Conservation (phyloP, 331 rosid genomes). For the Rhamnella rubrinervis region DNA sequence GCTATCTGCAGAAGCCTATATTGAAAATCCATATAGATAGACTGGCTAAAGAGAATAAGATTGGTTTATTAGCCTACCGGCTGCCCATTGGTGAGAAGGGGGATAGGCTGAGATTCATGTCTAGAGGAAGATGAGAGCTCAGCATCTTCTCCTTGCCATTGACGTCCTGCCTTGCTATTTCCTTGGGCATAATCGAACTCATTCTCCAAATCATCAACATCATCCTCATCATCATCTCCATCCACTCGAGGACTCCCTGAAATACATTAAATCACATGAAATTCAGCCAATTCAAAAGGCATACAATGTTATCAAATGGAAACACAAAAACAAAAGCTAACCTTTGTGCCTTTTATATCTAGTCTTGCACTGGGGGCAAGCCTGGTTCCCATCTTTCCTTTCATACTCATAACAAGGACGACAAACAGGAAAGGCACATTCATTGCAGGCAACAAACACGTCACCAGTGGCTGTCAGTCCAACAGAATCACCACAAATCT, state of each 20-base stretch:
- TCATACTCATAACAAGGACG: slow-evolving; percentile 94
- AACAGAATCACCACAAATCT: slow-evolving; percentile 87
- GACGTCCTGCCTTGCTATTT: slow-evolving; percentile 52
- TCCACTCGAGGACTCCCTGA: slow-evolving; percentile 95
- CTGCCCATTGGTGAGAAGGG: slow-evolving; percentile 78
- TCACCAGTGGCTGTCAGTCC: slow-evolving; percentile 71
- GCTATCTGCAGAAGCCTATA: background rate
- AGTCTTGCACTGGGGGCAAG: slow-evolving; percentile 97
- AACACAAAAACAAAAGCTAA: slow-evolving; percentile 21
- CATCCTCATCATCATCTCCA: slow-evolving; percentile 94
- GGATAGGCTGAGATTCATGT: slow-evolving; percentile 85
- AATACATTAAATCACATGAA: slow-evolving; percentile 25
- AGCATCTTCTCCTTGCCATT: slow-evolving; percentile 75
- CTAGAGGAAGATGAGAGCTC: slow-evolving; percentile 81
- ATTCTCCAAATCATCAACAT: slow-evolving; percentile 81
- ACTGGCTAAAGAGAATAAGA: background rate
- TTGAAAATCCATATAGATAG: background rate
- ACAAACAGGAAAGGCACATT: slow-evolving; percentile 95
- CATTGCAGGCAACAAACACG: slow-evolving; percentile 91
- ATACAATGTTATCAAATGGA: background rate
- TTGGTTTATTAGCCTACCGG: slow-evolving; percentile 39
- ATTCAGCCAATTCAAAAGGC: slow-evolving; percentile 6
- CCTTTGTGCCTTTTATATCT: slow-evolving; percentile 94
- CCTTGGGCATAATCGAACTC: slow-evolving; percentile 68
- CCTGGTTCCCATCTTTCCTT: slow-evolving; percentile 84